phyloP scores from a whole-genome alignment of 192 early-diverging fungal genomes.

The Dimargaris xerosporica region DNA sequence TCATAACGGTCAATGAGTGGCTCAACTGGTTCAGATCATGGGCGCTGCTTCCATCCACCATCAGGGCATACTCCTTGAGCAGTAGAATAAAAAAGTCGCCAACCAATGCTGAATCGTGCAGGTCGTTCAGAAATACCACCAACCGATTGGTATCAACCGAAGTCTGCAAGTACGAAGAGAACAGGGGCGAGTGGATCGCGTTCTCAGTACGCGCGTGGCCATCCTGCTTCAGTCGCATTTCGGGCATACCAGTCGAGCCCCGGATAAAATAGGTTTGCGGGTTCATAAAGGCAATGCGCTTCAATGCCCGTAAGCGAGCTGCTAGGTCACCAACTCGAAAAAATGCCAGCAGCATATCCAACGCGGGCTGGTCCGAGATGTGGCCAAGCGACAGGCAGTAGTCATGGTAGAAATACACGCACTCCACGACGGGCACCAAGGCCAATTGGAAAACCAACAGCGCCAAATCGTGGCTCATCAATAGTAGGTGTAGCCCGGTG shows the following conservation, averaged over 20 bases:
- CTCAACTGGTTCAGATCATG: background rate
- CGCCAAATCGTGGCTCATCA: background rate
- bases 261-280: too few species aligned
- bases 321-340: background rate
- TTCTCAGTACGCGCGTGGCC: too few species aligned
- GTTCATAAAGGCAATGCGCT: background rate
- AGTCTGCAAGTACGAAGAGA: too few species aligned
- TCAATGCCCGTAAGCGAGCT: background rate
- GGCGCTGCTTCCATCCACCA: background rate
- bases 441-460: background rate
- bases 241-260: too few species aligned
- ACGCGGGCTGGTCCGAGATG: background rate
- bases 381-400: background rate
- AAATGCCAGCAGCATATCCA: background rate
- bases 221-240: too few species aligned
- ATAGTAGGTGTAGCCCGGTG: background rate
- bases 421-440: background rate
- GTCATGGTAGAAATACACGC: background rate
- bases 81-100: slow-evolving; percentile 9
- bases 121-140: background rate
- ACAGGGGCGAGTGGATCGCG: too few species aligned
- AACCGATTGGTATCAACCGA: background rate
- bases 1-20: background rate
- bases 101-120: background rate
- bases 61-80: slow-evolving; percentile 4